These are phyloP conservation scores for Tolypocladium sp. DNA, from an alignment of 2,329 filamentous ascomycete genomes.

Conservation along the genomic window DNA sequence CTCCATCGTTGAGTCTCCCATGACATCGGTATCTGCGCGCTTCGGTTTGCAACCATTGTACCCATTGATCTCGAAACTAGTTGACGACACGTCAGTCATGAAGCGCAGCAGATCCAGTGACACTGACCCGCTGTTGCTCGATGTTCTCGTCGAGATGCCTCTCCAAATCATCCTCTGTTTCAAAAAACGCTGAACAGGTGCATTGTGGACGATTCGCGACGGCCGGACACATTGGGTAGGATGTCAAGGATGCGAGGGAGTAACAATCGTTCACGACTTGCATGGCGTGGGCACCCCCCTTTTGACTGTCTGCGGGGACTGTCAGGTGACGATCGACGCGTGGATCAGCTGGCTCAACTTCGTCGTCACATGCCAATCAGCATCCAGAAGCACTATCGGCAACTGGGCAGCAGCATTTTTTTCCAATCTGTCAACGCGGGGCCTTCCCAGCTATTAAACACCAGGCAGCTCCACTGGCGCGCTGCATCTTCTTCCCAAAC, in stretches of 20 bases:
- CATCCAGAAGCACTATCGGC: not conserved
- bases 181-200: not conserved
- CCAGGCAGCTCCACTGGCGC: not conserved
- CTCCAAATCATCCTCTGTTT: not conserved
- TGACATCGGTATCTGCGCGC: not conserved
- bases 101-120: not conserved
- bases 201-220: not conserved
- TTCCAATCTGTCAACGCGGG: not conserved
- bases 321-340: not conserved
- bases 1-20: not conserved
- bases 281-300: not conserved
- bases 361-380: not conserved
- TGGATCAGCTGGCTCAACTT: not conserved
- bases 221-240: not conserved
- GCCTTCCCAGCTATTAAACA: not conserved
- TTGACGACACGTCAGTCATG: not conserved
- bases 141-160: not conserved
- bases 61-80: not conserved
- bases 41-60: not conserved
- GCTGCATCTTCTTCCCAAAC: not conserved
- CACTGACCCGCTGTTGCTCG: not conserved
- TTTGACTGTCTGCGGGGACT: not conserved
- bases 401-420: not conserved
- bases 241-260: not conserved
- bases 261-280: no score